phyloP scores from a whole-genome alignment of 768 basidiomycete species.

The Amanita fuliginea region DNA sequence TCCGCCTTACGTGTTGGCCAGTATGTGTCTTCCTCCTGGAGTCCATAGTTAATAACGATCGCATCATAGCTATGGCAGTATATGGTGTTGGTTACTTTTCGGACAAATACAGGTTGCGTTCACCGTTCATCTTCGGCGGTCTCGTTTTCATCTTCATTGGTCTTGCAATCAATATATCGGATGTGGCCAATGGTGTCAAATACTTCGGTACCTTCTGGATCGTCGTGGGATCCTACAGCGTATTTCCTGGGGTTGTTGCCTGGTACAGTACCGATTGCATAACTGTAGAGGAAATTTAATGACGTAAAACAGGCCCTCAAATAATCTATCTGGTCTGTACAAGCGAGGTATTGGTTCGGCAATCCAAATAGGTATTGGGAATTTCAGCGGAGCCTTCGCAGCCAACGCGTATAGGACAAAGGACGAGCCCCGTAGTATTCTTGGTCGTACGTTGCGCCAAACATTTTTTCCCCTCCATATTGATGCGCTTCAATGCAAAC shows the following conservation, averaged over 20 bases:
- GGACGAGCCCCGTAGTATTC: constrained; percentile 48
- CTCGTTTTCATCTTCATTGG: neutral
- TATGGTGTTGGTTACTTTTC: constrained; percentile 45
- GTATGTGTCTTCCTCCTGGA: constrained; percentile 23
- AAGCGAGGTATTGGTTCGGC: constrained; percentile 65
- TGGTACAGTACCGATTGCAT: constrained; percentile 29
- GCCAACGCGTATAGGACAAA: constrained; percentile 48
- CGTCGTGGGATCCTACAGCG: constrained; percentile 51
- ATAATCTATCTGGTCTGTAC: constrained; percentile 58
- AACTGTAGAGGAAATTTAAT: neutral
- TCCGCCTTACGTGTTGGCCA: constrained; percentile 54
- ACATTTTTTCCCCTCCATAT: constrained; percentile 32
- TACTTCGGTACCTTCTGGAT: constrained; percentile 68
- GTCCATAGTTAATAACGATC: neutral
- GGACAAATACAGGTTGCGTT: constrained; percentile 33
- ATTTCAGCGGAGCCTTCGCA: constrained; percentile 56
- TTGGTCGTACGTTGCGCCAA: constrained; percentile 41
- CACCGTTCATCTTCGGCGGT: neutral
- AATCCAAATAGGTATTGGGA: constrained; percentile 54
- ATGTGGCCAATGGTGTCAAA: constrained; percentile 31
- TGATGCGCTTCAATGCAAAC: constrained; percentile 14
- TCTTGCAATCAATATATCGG: neutral
- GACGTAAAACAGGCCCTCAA: constrained; percentile 37
- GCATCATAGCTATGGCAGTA: constrained; percentile 24
- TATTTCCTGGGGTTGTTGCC: constrained; percentile 47